Evolutionary conservation across 805 yeast genomes (phyloP).

Genomic region (Ogataea nitratoaversa): DNA sequence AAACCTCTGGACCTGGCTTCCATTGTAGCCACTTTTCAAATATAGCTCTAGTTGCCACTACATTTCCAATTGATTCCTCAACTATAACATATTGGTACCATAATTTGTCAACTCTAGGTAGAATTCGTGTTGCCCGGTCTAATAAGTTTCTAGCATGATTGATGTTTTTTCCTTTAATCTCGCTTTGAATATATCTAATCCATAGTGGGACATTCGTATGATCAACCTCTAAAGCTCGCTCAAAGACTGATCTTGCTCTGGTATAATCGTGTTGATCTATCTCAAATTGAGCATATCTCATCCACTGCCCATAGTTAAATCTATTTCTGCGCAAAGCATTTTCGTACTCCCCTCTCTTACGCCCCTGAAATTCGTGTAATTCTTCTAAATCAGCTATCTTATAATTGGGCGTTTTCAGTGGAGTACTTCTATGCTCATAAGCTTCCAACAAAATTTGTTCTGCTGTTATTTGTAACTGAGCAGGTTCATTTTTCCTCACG

Average conservation of each 20-base stretch:
- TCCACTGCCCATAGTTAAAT: constrained; percentile 82
- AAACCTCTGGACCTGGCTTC: constrained; percentile 63
- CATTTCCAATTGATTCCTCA: constrained; percentile 73
- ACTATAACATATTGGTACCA: constrained; percentile 83
- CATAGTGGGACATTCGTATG: constrained; percentile 76
- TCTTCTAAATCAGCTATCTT: constrained; percentile 76
- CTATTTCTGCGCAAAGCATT: constrained; percentile 83
- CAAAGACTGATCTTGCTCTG: constrained; percentile 83
- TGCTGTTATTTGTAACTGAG: constrained; percentile 57
- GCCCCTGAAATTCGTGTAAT: constrained; percentile 64
- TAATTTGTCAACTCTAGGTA: constrained; percentile 79
- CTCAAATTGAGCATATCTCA: constrained; percentile 88
- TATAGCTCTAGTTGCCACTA: constrained; percentile 55
- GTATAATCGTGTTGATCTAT: constrained; percentile 69
- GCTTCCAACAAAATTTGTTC: constrained; percentile 63
- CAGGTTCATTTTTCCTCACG: constrained; percentile 35
- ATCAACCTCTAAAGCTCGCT: constrained; percentile 78
- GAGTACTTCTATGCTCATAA: constrained; percentile 42
- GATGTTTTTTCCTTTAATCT: constrained; percentile 64
- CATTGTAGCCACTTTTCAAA: constrained; percentile 79
- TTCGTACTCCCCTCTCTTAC: constrained; percentile 80
- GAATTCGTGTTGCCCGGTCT: constrained; percentile 66
- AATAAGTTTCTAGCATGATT: constrained; percentile 87
- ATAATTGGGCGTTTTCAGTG: constrained; percentile 38
- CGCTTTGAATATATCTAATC: constrained; percentile 78